Base-by-base conservation (phyloP, 1,139 yeast genomes). In the Zygosaccharomyces sapae region DNA sequence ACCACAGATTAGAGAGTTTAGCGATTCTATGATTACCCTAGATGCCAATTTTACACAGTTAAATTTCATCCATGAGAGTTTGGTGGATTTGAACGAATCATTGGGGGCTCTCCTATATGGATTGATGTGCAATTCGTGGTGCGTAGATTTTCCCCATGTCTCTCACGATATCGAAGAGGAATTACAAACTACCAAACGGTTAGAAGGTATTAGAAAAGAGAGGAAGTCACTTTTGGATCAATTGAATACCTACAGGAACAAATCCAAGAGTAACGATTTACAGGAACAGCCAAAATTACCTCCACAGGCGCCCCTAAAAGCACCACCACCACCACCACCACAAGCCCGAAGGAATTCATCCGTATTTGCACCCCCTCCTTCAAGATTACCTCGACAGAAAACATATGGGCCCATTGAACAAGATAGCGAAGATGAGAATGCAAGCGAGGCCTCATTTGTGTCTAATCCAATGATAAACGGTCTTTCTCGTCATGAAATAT, bases 31-130 rank as follows among this genome's bases (percentile, higher is more conserved):
- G 56, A 74, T 72, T 27, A 76, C 76, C 12, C 66, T 81, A 39
- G 78, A 74, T 48, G 64, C 68, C 29, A 74, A 79, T 51, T 70
- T 79, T 70, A 59, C 67, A 7, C 70, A 72, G 41, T 62, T 81
- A 46, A 73, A 73, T 46, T 69, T 66, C 44, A 73, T 77, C 7
- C 82, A 81, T 62, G 73, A 75, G 45, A 74, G 77, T 13, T 62
- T 81, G 4, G 69, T 69, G 8, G 77, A 77, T 38, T 75, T 81
- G 59, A 81, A 81, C 59, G 87, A 81, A 60, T 76, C 84, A 1
- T 74, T 81, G 57, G 79, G 84, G 8, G 72, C 83, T 38, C 75
- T 81, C 41, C 63, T 80, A 44, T 81, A 80, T 57, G 87, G 88
- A 4, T 62, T 81, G 45, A 73, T 77, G 54, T 75, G 80, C 57